Evolutionary conservation across 2,329 filamentous ascomycete species (phyloP).

Genomic region (Ceratocystis cacaofunesta): DNA sequence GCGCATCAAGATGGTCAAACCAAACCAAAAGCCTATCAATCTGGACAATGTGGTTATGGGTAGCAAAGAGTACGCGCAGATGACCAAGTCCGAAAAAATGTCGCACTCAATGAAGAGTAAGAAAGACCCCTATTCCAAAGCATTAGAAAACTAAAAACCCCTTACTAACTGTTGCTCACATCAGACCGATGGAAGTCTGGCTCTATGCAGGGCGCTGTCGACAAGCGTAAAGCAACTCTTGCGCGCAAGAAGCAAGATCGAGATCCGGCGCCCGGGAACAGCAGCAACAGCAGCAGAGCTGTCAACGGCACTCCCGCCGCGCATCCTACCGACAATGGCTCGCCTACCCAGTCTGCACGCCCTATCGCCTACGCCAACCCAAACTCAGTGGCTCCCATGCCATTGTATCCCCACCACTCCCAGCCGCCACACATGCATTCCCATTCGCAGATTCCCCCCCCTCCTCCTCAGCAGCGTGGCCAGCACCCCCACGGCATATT

Average conservation of each 20-base stretch:
- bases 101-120: conserved; percentile 50
- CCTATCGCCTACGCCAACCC: not conserved
- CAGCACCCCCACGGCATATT: conserved; percentile 14
- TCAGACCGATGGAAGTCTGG: conserved; percentile 45
- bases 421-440: conserved; percentile 8
- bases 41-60: conserved; percentile 17
- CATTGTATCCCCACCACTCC: conserved; percentile 2
- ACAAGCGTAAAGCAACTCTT: conserved; percentile 45
- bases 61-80: conserved; percentile 41
- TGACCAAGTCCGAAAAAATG: conserved; percentile 54
- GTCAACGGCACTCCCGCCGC: not conserved
- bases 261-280: conserved; percentile 21
- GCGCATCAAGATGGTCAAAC: conserved; percentile 16
- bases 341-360: not conserved
- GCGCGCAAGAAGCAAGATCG: conserved; percentile 42
- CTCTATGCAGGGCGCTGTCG: conserved; percentile 45
- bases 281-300: not conserved
- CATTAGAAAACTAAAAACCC: not conserved
- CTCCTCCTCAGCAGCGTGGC: conserved; percentile 1
- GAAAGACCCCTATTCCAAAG: conserved; percentile 18
- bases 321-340: not conserved
- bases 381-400: conserved; percentile 2
- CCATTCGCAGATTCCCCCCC: conserved; percentile 6
- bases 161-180: conserved; percentile 20
- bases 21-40: conserved; percentile 15